These are phyloP conservation scores for Fusarium phyllophilum DNA, from an alignment of 2,329 filamentous ascomycete genomes.

Conservation along the genomic window DNA sequence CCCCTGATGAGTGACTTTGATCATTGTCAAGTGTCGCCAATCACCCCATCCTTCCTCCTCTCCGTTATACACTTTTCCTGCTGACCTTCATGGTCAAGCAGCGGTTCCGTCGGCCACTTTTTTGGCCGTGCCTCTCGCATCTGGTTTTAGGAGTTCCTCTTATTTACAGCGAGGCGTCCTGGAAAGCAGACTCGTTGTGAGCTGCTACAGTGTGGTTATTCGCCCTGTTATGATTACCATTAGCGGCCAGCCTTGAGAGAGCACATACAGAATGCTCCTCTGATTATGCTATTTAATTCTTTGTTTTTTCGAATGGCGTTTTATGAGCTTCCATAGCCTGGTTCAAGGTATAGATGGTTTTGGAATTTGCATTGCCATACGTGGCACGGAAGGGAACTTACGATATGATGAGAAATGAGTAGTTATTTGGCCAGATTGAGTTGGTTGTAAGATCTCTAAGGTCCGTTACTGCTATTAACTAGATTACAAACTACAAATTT, in stretches of 20 bases:
- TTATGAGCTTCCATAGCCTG: conserved; percentile 2
- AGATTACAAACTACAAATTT: conserved; percentile 13
- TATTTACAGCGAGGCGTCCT: conserved; percentile 41
- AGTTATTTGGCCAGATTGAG: conserved; percentile 2
- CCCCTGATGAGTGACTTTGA: conserved; percentile 22
- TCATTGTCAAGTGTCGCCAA: conserved; percentile 15
- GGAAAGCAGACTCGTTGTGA: conserved; percentile 29
- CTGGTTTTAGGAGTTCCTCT: conserved; percentile 20
- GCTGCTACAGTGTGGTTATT: conserved; percentile 28
- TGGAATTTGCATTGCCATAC: conserved; percentile 27
- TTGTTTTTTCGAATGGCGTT: conserved; percentile 12
- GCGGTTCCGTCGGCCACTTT: background rate
- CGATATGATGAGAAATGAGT: conserved; percentile 27
- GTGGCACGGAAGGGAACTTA: conserved; percentile 24
- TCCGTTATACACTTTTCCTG: conserved; percentile 6
- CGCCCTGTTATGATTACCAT: background rate
- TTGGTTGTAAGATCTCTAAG: background rate
- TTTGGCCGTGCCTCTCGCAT: conserved; percentile 5
- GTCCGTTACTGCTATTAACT: conserved; percentile 1
- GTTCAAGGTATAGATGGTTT: conserved; percentile 21
- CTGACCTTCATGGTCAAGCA: conserved; percentile 2
- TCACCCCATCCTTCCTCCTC: conserved; percentile 17
- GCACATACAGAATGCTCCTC: background rate
- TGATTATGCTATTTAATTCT: conserved; percentile 24
- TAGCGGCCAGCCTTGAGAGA: background rate